Percentiles rank a stretch among this genome's conserved stretches.
phyloP scores from a whole-genome alignment of 352 stramenopile genomes.

The Phytophthora crassamura region DNA sequence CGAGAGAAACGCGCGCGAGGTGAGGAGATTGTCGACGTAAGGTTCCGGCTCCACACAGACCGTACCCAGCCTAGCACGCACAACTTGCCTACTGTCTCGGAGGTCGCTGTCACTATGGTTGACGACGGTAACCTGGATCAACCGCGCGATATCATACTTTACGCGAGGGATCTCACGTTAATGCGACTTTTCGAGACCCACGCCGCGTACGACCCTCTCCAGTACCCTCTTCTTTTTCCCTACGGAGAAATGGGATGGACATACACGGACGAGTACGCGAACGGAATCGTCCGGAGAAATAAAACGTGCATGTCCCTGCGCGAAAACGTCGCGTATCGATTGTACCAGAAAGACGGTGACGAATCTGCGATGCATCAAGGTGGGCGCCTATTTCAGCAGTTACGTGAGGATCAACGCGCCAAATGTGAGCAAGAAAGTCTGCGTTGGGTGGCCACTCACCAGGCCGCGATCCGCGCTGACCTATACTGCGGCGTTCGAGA shows the following conservation, averaged over 20 bases:
- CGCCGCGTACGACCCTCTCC: slow-evolving; percentile 1
- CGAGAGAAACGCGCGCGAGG: not conserved
- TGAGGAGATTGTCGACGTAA: not conserved
- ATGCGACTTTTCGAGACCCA: slow-evolving; percentile 6
- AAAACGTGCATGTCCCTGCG: slow-evolving; percentile 3
- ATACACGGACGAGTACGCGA: not conserved
- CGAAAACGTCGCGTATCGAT: slow-evolving; percentile 1
- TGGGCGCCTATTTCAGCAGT: slow-evolving; percentile 6
- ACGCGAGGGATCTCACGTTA: not conserved
- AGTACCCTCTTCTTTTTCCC: slow-evolving; percentile 12
- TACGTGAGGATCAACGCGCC: slow-evolving; percentile 10
- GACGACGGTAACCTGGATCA: slow-evolving; percentile 1
- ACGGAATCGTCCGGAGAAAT: not conserved
- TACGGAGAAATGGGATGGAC: slow-evolving; percentile 8
- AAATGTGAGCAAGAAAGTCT: slow-evolving; percentile 12
- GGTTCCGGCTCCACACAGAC: not conserved
- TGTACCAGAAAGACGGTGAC: not conserved
- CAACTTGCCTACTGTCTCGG: slow-evolving; percentile 3
- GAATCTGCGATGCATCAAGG: not conserved
- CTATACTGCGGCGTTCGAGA: too few species aligned
- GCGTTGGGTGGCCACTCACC: too few species aligned
- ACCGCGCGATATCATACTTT: not conserved
- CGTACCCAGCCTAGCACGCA: not conserved
- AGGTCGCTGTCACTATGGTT: slow-evolving; percentile 3
- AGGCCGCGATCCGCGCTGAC: too few species aligned